Evolutionary conservation across 345 rosid species (phyloP).

Genomic region (Erysimum cheiranthoides): DNA sequence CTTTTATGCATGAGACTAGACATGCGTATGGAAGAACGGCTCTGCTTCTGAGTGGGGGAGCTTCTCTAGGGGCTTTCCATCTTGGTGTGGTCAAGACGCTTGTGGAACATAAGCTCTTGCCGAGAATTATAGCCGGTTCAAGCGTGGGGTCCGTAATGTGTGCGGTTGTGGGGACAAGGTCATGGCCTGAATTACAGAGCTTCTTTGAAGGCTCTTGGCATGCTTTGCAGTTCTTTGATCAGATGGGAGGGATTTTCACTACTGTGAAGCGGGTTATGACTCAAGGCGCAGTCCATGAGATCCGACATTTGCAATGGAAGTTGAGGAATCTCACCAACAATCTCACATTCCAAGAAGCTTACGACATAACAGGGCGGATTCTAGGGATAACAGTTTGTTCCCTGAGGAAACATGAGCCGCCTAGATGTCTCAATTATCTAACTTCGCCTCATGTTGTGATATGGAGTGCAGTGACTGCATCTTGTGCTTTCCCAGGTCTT

Average conservation of each 20-base stretch:
- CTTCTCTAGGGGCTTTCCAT: slow-evolving; percentile 97
- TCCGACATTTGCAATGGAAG: slow-evolving; percentile 90
- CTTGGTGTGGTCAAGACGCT: slow-evolving; percentile 91
- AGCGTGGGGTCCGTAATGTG: slow-evolving; percentile 97
- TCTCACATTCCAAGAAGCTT: slow-evolving; percentile 98
- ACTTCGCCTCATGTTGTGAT: slow-evolving; percentile 97
- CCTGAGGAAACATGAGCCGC: slow-evolving; percentile 95
- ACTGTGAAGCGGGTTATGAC: slow-evolving; percentile 87
- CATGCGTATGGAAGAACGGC: slow-evolving; percentile 99
- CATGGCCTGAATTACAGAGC: slow-evolving; percentile 97
- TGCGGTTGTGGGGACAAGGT: slow-evolving; percentile 76
- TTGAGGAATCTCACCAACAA: slow-evolving; percentile 87
- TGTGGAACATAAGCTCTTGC: slow-evolving; percentile 86
- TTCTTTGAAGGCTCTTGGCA: slow-evolving; percentile 90
- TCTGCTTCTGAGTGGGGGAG: slow-evolving; percentile 96
- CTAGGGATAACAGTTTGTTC: slow-evolving; percentile 98
- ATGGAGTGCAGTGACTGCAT: slow-evolving; percentile 99
- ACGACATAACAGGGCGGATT: slow-evolving; percentile 92
- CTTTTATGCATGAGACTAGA: slow-evolving; percentile 96
- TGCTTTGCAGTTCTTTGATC: slow-evolving; percentile 89
- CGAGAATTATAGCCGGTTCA: slow-evolving; percentile 92
- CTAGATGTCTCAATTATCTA: slow-evolving; percentile 94
- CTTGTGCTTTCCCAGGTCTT: slow-evolving; percentile 98
- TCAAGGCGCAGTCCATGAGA: slow-evolving; percentile 93
- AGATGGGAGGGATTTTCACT: slow-evolving; percentile 84